A percentile compares a stretch with the other conserved stretches of the same genome.
phyloP scores from a whole-genome alignment of 805 yeast species.

The Wickerhamiella kurtzmanii region DNA sequence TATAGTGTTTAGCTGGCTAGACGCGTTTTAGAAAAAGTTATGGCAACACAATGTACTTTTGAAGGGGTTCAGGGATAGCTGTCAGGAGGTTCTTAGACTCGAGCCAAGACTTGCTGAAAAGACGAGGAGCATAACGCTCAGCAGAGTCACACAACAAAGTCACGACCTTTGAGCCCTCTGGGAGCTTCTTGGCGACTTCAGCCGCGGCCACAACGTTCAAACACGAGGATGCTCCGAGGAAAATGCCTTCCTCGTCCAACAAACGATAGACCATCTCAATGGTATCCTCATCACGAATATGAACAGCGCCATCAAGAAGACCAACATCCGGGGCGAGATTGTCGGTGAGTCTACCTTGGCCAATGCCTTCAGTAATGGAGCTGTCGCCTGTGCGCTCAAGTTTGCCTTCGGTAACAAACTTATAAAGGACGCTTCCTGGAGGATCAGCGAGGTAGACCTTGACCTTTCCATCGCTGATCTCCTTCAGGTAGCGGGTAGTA shows the following conservation, averaged over 20 bases:
- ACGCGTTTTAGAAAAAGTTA: too few species aligned
- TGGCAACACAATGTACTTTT: slow-evolving; percentile 45
- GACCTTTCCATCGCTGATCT: slow-evolving; percentile 45
- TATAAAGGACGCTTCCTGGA: slow-evolving; percentile 78
- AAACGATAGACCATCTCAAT: slow-evolving; percentile 74
- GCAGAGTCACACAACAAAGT: slow-evolving; percentile 86
- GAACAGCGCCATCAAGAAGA: slow-evolving; percentile 65
- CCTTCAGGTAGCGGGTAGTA: slow-evolving; percentile 61
- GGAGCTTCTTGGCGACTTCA: slow-evolving; percentile 53
- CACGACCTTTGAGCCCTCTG: slow-evolving; percentile 72
- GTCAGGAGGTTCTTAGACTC: slow-evolving; percentile 47
- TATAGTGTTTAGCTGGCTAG: background rate
- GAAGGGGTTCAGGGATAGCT: slow-evolving; percentile 56
- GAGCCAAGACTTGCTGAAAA: slow-evolving; percentile 70
- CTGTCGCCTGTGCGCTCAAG: slow-evolving; percentile 58
- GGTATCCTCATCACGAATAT: slow-evolving; percentile 65
- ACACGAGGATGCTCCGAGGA: slow-evolving; percentile 82
- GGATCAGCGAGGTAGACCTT: slow-evolving; percentile 77
- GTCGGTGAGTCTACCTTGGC: slow-evolving; percentile 85
- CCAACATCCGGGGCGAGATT: slow-evolving; percentile 63
- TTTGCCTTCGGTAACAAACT: slow-evolving; percentile 61
- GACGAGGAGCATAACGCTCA: slow-evolving; percentile 71
- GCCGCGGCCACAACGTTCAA: slow-evolving; percentile 83
- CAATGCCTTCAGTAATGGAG: slow-evolving; percentile 91
- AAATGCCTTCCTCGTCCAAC: slow-evolving; percentile 80